These are phyloP conservation scores for Aquilaria yunnanensis DNA, from an alignment of 345 rosid species.

Conservation along the genomic window DNA sequence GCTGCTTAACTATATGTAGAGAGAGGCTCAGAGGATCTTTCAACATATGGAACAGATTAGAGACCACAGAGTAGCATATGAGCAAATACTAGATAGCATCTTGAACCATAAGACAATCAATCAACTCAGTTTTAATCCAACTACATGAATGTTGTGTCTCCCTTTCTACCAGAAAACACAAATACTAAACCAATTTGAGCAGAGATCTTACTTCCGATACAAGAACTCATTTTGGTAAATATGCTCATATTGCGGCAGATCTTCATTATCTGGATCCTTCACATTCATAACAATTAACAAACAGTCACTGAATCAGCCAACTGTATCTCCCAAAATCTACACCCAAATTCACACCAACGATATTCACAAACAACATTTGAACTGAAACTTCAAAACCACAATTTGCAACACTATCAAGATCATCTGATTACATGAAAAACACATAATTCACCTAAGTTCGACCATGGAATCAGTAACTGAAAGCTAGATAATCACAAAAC, in stretches of 20 bases:
- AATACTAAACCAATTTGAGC: background rate
- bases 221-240: constrained; percentile 67
- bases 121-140: background rate
- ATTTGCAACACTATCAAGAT: no score
- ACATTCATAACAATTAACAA: constrained; percentile 5
- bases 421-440: no score
- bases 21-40: background rate
- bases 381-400: no score
- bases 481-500: no score
- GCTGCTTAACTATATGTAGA: no score
- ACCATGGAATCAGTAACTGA: no score
- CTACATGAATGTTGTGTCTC: background rate
- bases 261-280: constrained; percentile 49
- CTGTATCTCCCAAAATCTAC: no score
- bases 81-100: background rate
- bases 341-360: no score
- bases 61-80: background rate
- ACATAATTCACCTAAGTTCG: no score
- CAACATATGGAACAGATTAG: background rate
- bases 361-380: no score
- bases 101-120: background rate
- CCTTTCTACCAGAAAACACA: background rate
- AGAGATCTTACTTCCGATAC: constrained; percentile 47
- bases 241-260: constrained; percentile 47
- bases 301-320: no score